These are phyloP conservation scores for Mycena latifolia DNA, from an alignment of 768 basidiomycete genomes.

Conservation along the genomic window DNA sequence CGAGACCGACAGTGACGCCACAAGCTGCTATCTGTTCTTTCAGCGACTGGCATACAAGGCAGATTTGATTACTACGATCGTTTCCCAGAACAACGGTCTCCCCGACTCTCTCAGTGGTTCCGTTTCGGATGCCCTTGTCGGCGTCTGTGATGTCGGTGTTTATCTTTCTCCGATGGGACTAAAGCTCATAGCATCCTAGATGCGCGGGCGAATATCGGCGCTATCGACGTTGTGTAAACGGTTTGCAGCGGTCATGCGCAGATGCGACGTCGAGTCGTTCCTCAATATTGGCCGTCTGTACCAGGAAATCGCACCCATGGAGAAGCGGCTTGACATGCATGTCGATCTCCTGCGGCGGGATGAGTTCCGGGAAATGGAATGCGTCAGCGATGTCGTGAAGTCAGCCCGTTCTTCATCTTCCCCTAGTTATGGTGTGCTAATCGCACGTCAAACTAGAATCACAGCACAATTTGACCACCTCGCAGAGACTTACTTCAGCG, in stretches of 20 bases:
- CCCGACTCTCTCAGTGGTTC: constrained; percentile 87
- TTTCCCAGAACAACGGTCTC: constrained; percentile 85
- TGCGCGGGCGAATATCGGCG: constrained; percentile 85
- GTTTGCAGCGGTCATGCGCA: constrained; percentile 85
- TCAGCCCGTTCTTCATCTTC: constrained; percentile 44
- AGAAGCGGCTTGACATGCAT: constrained; percentile 94
- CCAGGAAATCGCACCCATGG: constrained; percentile 88
- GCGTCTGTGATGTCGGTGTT: constrained; percentile 86
- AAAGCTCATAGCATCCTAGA: constrained; percentile 54
- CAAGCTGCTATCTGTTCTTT: constrained; percentile 94
- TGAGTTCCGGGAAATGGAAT: constrained; percentile 95
- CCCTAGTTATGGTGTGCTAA: background rate
- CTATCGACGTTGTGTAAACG: constrained; percentile 90
- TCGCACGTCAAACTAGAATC: constrained; percentile 65
- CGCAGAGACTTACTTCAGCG: constrained; percentile 86
- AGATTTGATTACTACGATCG: constrained; percentile 85
- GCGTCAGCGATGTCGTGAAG: constrained; percentile 91
- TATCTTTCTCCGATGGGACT: background rate
- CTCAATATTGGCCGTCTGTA: constrained; percentile 86
- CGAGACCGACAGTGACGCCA: constrained; percentile 90
- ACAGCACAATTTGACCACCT: constrained; percentile 95
- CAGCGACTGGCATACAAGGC: constrained; percentile 88
- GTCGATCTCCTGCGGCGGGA: constrained; percentile 86
- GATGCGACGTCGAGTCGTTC: constrained; percentile 89
- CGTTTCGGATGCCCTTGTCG: constrained; percentile 90